Evolutionary conservation across 1,284 basidiomycete genomes (phyloP).

Genomic region (Cryptococcus neoformans): DNA sequence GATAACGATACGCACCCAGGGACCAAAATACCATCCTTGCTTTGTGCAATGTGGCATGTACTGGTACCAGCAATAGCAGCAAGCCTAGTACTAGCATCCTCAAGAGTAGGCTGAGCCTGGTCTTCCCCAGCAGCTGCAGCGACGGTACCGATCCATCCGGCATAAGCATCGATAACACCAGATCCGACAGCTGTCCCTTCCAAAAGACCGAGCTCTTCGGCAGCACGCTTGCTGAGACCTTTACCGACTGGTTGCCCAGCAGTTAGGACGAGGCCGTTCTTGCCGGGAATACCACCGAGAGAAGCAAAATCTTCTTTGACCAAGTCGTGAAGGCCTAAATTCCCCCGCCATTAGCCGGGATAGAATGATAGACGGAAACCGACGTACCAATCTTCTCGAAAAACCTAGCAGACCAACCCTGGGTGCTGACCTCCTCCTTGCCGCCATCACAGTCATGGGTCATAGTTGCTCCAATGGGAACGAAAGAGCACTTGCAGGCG

Average conservation of each 20-base stretch:
- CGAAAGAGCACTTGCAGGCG: constrained; percentile 95
- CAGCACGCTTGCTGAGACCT: constrained; percentile 74
- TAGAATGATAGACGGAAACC: neutral
- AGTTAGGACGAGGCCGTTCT: constrained; percentile 65
- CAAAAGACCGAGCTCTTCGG: constrained; percentile 76
- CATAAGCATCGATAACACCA: constrained; percentile 94
- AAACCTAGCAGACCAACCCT: constrained; percentile 85
- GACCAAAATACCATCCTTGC: constrained; percentile 78
- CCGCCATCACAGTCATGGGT: constrained; percentile 40
- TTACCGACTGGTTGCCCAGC: constrained; percentile 87
- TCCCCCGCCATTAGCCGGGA: neutral
- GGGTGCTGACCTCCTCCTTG: constrained; percentile 44
- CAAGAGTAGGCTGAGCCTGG: constrained; percentile 55
- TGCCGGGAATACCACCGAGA: constrained; percentile 67
- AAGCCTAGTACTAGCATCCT: constrained; percentile 74
- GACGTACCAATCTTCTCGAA: constrained; percentile 69
- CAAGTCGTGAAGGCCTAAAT: constrained; percentile 43
- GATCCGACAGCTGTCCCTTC: constrained; percentile 94
- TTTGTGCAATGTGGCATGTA: constrained; percentile 89
- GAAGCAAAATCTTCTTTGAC: constrained; percentile 64
- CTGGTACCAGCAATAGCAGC: constrained; percentile 95
- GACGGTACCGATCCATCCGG: constrained; percentile 97
- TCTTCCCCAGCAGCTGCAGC: constrained; percentile 67
- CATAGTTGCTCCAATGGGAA: constrained; percentile 62
- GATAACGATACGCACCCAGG: constrained; percentile 56